These are phyloP conservation scores for Colletotrichum incanum DNA, from an alignment of 2,329 filamentous ascomycete genomes.

Conservation along the genomic window DNA sequence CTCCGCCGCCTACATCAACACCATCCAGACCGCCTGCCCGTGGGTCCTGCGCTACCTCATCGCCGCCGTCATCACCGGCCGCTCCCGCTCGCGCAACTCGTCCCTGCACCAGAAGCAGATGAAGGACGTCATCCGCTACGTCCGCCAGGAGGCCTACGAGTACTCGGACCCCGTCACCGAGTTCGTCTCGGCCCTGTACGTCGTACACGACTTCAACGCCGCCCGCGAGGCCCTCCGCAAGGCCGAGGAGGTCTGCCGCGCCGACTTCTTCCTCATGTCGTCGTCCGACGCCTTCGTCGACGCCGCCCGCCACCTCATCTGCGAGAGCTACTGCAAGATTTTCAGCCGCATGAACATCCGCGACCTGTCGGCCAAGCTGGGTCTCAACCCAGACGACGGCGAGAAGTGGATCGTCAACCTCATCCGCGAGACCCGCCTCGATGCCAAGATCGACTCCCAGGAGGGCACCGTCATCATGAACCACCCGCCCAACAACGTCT, in stretches of 20 bases:
- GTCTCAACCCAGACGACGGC: conserved; percentile 92
- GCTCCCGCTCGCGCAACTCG: conserved; percentile 84
- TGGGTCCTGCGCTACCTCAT: conserved; percentile 97
- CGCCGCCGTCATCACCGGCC: conserved; percentile 95
- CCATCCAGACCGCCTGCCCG: conserved; percentile 96
- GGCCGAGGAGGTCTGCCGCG: conserved; percentile 91
- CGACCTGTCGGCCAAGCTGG: conserved; percentile 92
- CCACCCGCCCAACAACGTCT: conserved; percentile 97
- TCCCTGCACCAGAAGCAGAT: conserved; percentile 96
- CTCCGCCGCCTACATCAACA: conserved; percentile 98
- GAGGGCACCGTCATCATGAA: conserved; percentile 99
- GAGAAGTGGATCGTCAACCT: conserved; percentile 99
- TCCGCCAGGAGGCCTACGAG: conserved; percentile 97
- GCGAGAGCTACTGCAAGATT: conserved; percentile 99
- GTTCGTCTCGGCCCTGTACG: conserved; percentile 95
- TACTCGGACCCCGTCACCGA: conserved; percentile 96
- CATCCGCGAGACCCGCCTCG: conserved; percentile 96
- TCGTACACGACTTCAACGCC: conserved; percentile 91
- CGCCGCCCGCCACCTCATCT: conserved; percentile 94
- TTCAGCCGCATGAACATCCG: conserved; percentile 98
- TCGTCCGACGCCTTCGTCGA: conserved; percentile 93
- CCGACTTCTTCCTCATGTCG: conserved; percentile 94
- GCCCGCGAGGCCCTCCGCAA: conserved; percentile 88
- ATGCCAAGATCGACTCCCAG: conserved; percentile 99
- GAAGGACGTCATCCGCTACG: conserved; percentile 96